phyloP scores from a whole-genome alignment of 306 rosid genomes.

The Dryas alaskensis region DNA sequence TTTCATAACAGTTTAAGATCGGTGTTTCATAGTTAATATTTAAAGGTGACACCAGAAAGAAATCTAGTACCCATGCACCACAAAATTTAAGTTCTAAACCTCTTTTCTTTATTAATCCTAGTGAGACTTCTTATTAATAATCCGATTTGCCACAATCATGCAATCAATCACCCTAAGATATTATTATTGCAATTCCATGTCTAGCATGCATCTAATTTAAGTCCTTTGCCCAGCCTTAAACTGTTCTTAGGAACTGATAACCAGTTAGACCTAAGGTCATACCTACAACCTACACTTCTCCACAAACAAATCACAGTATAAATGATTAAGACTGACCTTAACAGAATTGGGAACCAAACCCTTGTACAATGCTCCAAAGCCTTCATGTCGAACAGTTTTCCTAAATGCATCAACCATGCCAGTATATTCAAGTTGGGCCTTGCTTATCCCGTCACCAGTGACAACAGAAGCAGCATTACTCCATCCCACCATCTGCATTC shows the following conservation, averaged over 20 bases:
- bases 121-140: not conserved
- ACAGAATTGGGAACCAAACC: conserved; percentile 98
- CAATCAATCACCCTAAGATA: not conserved
- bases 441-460: conserved; percentile 81
- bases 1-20: not conserved
- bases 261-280: not conserved
- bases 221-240: not conserved
- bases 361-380: conserved; percentile 95
- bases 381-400: conserved; percentile 90
- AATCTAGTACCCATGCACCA: not conserved
- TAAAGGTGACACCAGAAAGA: not conserved
- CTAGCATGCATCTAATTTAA: not conserved
- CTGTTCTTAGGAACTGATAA: not conserved
- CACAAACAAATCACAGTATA: not conserved
- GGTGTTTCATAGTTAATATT: not conserved
- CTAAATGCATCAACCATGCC: conserved; percentile 98
- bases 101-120: not conserved
- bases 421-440: conserved; percentile 66
- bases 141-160: not conserved
- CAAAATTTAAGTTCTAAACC: not conserved
- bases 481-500: conserved; percentile 99
- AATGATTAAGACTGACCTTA: conserved; percentile 53
- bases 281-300: not conserved
- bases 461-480: conserved; percentile 82
- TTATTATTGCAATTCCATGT: not conserved